These are phyloP conservation scores for Mayamaea pseudoterrestris DNA, from an alignment of 108 stramenopile species.

Conservation along the genomic window DNA sequence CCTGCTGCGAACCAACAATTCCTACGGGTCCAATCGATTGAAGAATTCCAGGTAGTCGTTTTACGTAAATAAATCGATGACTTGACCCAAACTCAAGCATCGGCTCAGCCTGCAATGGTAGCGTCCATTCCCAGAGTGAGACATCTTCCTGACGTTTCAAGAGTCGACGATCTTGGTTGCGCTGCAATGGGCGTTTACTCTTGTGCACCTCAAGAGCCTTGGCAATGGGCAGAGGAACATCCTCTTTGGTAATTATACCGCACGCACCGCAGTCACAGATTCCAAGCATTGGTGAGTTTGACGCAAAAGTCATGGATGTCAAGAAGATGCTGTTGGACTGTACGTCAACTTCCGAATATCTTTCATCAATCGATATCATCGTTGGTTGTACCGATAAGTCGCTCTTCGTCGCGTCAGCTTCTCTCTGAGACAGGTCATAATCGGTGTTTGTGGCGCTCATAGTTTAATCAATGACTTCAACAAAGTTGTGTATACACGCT, in stretches of 20 bases:
- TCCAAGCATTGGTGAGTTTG: background rate
- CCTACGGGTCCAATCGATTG: background rate
- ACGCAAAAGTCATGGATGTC: conserved; percentile 1
- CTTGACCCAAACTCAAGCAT: background rate
- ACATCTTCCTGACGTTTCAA: background rate
- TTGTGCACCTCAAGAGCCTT: conserved; percentile 1
- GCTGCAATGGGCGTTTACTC: background rate
- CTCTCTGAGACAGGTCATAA: too few species aligned
- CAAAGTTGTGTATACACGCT: too few species aligned
- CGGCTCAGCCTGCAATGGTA: background rate
- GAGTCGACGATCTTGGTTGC: background rate
- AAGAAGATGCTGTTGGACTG: too few species aligned
- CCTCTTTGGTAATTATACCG: background rate
- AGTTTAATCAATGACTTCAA: too few species aligned
- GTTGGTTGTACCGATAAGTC: too few species aligned
- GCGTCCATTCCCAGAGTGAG: conserved; percentile 1
- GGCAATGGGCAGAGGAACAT: background rate
- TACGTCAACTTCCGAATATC: too few species aligned
- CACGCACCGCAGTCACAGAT: background rate
- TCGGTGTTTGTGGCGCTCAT: too few species aligned
- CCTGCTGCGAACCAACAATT: background rate
- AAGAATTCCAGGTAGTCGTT: background rate
- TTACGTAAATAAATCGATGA: background rate
- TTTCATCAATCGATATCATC: too few species aligned
- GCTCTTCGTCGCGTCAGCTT: too few species aligned